Percentiles rank a stretch among this genome's conserved stretches.
phyloP scores from a whole-genome alignment of 139 green algal species.

The Chlamydomonas sp. region DNA sequence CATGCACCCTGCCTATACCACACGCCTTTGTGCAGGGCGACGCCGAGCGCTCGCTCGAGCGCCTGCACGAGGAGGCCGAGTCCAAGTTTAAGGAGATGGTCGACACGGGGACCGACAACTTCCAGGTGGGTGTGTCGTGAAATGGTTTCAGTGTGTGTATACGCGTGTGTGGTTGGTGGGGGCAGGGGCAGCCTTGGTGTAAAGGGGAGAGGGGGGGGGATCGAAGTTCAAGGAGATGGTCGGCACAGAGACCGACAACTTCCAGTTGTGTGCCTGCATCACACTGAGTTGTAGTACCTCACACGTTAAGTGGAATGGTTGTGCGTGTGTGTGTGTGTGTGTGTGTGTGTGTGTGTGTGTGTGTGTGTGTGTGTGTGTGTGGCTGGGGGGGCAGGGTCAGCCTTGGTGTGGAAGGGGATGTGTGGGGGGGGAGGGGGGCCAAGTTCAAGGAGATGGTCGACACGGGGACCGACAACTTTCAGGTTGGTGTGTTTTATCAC shows the following conservation, averaged over 20 bases:
- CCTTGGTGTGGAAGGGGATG: no score
- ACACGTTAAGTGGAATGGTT: no score
- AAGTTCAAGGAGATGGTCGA: constrained; percentile 46
- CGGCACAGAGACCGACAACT: constrained; percentile 6
- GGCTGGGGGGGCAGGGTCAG: no score
- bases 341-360: no score
- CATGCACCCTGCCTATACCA: no score
- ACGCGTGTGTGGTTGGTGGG: no score
- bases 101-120: constrained; percentile 7
- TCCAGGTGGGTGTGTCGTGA: constrained; percentile 14
- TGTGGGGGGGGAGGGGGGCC: constrained; percentile 73
- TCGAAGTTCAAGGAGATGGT: constrained; percentile 51
- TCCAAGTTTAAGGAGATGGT: constrained; percentile 51
- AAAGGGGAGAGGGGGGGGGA: constrained; percentile 67
- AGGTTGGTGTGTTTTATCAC: constrained; percentile 11
- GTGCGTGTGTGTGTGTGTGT: no score
- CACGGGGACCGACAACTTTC: neutral
- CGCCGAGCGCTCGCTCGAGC: constrained; percentile 71
- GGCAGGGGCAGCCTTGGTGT: no score
- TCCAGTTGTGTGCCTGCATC: constrained; percentile 12
- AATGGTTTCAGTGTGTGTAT: no score
- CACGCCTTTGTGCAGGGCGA: constrained; percentile 51
- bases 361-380: no score
- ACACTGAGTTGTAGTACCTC: no score
- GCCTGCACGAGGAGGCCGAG: constrained; percentile 74